Evolutionary conservation across 2,329 filamentous ascomycete genomes (phyloP), one percentile per base, ranked within the genome.

Genomic region (Chrysoporthe deuterocubensis): DNA sequence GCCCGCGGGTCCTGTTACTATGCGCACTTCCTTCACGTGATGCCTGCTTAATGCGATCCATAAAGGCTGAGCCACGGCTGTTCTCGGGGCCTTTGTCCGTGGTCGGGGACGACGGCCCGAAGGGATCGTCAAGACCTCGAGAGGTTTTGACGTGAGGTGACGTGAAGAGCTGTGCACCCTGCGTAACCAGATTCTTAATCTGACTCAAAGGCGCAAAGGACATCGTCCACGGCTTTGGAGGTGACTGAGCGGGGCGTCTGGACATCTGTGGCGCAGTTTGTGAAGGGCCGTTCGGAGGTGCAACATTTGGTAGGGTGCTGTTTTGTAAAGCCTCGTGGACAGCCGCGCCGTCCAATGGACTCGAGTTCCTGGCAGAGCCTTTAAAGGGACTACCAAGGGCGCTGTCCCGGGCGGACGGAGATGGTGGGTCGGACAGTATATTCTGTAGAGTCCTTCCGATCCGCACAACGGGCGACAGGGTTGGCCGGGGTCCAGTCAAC

Each of bases 361-460:
- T 76, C 18, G 74, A 76, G 65, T 76, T 76, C 44, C 73, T 69
- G 13, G 72, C 68, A 2, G 79, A 79, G 16, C 79, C 75, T 63
- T 83, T 80, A 71, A 89, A 89, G 0, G 87, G 87, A 66, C 87
- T 89, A 16, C 85, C 81, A 2, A 89, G 76, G 13, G 83, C 81
- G 44, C 80, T 80, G 56, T 85, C 83, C n/a, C 79, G 80, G 7
- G 76, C 80, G 62, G 84, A 83, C 1, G 87, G 86, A 0, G 87
- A 88, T 0, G 86, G 85, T 8, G 85, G 84, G 70, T 88, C 86
- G 0, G 86, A 87, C 13, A 87, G 86, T 48, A 89, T 83, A 67
- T 81, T 86, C 72, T 88, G 86, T 16, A 89, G 76, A 42, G 82
- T 85, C 60, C 84, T 80, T 3, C 86, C 86, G 37, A 82, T 86